Evolutionary conservation across 192 early-diverging fungal genomes (phyloP).

Genomic region (Backusella sp.): DNA sequence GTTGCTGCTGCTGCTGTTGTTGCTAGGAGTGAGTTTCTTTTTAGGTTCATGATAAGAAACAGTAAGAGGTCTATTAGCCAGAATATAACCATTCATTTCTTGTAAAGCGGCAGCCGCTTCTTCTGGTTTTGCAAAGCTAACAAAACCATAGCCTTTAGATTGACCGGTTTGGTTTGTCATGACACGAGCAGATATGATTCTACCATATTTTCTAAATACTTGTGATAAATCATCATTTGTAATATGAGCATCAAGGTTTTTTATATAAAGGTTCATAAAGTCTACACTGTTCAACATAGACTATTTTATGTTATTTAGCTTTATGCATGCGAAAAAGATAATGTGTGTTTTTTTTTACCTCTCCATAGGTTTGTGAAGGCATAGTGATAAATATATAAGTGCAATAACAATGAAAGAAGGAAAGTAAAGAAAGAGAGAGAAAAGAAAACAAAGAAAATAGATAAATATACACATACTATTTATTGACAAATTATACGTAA

Average conservation of each 20-base stretch:
- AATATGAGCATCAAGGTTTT: conserved; percentile 90
- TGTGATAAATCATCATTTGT: conserved; percentile 93
- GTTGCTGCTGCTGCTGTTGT: neutral
- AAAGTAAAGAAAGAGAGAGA: neutral
- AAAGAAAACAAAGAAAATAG: neutral
- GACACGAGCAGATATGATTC: conserved; percentile 90
- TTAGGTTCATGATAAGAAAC: conserved; percentile 92
- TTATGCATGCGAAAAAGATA: too few relatives aligned
- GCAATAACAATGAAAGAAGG: neutral
- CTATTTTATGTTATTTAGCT: neutral
- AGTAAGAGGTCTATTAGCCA: conserved; percentile 82
- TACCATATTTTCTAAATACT: conserved; percentile 86
- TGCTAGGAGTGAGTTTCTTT: conserved; percentile 40
- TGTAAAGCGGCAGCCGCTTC: conserved; percentile 89
- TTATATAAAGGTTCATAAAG: conserved; percentile 91
- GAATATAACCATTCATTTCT: conserved; percentile 88
- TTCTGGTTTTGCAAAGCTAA: conserved; percentile 88
- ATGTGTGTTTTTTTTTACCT: neutral
- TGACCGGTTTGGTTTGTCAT: conserved; percentile 68
- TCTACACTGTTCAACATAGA: conserved; percentile 25
- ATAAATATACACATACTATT: neutral
- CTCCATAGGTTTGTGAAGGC: conserved; percentile 9
- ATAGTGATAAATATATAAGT: neutral
- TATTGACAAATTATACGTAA: neutral
- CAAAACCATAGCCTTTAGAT: conserved; percentile 92